Evolutionary conservation across 2,329 filamentous ascomycete species (phyloP).

Genomic region (Ilyonectria mors-panacis): DNA sequence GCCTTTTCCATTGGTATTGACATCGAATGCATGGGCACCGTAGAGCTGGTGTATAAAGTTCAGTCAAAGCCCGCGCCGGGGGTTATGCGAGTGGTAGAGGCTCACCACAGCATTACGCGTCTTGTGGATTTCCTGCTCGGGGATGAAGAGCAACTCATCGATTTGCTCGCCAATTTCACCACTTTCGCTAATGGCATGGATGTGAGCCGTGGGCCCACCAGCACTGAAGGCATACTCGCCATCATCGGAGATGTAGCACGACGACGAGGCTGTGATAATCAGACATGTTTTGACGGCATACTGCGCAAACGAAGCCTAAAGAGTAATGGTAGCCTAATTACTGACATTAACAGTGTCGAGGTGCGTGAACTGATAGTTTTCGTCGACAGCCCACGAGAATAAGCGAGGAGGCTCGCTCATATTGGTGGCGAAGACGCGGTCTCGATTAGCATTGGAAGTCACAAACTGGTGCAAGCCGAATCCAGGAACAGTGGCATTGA

Average conservation of each 20-base stretch:
- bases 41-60: too few relatives aligned
- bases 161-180: neutral
- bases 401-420: constrained; percentile 10
- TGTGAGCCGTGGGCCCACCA: neutral
- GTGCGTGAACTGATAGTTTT: constrained; percentile 5
- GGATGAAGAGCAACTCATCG: neutral
- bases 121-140: constrained; percentile 3
- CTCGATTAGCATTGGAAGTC: neutral
- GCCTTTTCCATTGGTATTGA: neutral
- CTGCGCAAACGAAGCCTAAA: too few relatives aligned
- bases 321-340: neutral
- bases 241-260: constrained; percentile 10
- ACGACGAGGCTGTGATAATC: constrained; percentile 5
- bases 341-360: constrained; percentile 10
- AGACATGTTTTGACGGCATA: too few relatives aligned
- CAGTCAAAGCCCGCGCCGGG: too few relatives aligned
- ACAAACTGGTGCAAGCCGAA: constrained; percentile 11
- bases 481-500: neutral
- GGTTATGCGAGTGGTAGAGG: too few relatives aligned
- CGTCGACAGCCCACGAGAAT: constrained; percentile 1
- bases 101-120: neutral
- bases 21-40: constrained; percentile 6
- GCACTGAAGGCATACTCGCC: neutral
- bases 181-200: neutral
- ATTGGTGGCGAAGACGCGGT: constrained; percentile 1